Base-by-base conservation (phyloP, 345 rosid species). In the Kernera saxatilis region DNA sequence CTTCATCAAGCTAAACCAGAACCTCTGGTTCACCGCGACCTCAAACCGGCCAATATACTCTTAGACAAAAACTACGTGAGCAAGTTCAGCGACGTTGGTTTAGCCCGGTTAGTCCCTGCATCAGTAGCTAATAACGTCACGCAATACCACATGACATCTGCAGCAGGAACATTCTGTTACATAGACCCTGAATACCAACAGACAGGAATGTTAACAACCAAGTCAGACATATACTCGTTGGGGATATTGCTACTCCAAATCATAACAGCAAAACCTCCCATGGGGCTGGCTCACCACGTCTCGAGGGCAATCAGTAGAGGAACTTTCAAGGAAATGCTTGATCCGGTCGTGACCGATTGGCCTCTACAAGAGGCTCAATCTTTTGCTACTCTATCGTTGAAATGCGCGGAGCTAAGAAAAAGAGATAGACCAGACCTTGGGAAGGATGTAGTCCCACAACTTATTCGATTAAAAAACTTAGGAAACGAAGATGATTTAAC, bases 1-100 rank as follows among this genome's bases (percentile, higher is more conserved):
- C 93, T 92, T 36, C 97, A 91, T 77, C 97, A 91, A 74, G 83
- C 97, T 30, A 91, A 89, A 82, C 93, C 96, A 33, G 96, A 91
- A 65, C 97, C 97, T 18, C 76, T 91, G 0, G 97, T 91, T 54
- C 97, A 89, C 61, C 84, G 93, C 1, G 97, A 89, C 70, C 90
- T 91, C 22, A 91, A 91, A 76, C 97, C 97, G 2, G 97, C 96
- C 10, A 89, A 91, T 76, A 91, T 91, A 77, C 96, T 91, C 35
- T 25, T 91, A 65, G 96, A 87, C 82, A 76, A 71, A 12, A 86
- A 91, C 73, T 91, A 76, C 35, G 86, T 84, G 60, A 86, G 91
- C 84, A 91, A 91, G 82, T 89, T 91, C 19, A 87, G 96, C 22
- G 97, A 91, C 68, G 96, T 89, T 30, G 97, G 97, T 73, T 88